These are phyloP conservation scores for Maudiozyma serrabonitensis DNA, from an alignment of 805 yeast species.

Conservation along the genomic window DNA sequence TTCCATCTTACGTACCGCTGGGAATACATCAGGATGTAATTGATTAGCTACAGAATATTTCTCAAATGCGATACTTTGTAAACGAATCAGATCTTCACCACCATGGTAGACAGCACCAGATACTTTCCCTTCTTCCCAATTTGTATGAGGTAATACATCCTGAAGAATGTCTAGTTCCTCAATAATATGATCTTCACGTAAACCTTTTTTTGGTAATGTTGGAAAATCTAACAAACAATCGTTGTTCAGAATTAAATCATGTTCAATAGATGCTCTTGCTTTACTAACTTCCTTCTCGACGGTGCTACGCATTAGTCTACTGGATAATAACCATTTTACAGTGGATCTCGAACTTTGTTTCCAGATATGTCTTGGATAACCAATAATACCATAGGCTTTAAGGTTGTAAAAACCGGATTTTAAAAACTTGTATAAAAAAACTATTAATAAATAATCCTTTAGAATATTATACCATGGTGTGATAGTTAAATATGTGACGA, in stretches of 20 bases:
- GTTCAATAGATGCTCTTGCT: conserved; percentile 43
- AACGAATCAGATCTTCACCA: conserved; percentile 60
- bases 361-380: conserved; percentile 16
- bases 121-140: conserved; percentile 78
- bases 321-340: conserved; percentile 29
- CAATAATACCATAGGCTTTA: conserved; percentile 34
- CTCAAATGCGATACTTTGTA: conserved; percentile 71
- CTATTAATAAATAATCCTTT: conserved; percentile 20
- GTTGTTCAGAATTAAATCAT: conserved; percentile 47
- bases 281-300: conserved; percentile 52
- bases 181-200: conserved; percentile 38
- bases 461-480: conserved; percentile 10
- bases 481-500: not conserved
- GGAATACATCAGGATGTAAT: conserved; percentile 93
- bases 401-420: conserved; percentile 9
- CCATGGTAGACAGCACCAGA: conserved; percentile 98
- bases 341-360: conserved; percentile 14
- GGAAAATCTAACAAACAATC: conserved; percentile 36
- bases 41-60: conserved; percentile 84
- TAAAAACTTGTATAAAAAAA: conserved; percentile 7
- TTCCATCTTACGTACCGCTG: conserved; percentile 94
- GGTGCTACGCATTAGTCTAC: conserved; percentile 46
- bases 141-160: conserved; percentile 46
- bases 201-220: conserved; percentile 51
- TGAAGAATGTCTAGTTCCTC: conserved; percentile 42